Conservation (phyloP, 495 filamentous ascomycete genomes). For the Oidiodendron maius region DNA sequence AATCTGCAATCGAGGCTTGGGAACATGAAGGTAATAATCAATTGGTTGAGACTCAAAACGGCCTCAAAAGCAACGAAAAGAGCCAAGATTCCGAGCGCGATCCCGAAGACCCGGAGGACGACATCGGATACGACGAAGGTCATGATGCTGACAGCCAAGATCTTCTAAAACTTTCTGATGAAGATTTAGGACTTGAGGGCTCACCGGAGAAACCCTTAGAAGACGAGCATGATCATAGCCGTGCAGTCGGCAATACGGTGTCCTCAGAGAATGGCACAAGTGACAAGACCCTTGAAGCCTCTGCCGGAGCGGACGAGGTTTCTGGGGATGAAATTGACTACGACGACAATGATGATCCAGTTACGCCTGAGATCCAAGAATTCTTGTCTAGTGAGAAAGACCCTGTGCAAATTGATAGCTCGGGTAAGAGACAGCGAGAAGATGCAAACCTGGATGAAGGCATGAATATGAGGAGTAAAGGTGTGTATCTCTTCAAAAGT, state of each 20-base stretch:
- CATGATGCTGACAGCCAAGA: background rate
- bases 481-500: background rate
- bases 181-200: background rate
- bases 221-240: background rate
- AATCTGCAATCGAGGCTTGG: background rate
- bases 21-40: background rate
- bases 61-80: background rate
- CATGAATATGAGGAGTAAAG: slow-evolving; percentile 4
- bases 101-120: background rate
- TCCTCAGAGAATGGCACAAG: background rate
- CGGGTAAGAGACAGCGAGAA: slow-evolving; percentile 16
- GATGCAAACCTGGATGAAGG: slow-evolving; percentile 18
- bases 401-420: slow-evolving; percentile 1
- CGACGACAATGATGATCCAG: slow-evolving; percentile 20
- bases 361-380: background rate
- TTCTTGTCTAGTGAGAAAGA: background rate
- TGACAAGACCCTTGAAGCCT: slow-evolving; percentile 1
- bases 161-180: background rate
- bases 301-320: background rate
- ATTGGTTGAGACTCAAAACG: background rate
- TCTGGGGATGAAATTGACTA: slow-evolving; percentile 25
- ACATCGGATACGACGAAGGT: background rate
- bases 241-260: background rate
- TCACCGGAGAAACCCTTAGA: background rate
- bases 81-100: background rate